Evolutionary conservation across 257 asterid species (phyloP), one percentile per base, ranked within the genome.

Genomic region (Penstemon newberryi): DNA sequence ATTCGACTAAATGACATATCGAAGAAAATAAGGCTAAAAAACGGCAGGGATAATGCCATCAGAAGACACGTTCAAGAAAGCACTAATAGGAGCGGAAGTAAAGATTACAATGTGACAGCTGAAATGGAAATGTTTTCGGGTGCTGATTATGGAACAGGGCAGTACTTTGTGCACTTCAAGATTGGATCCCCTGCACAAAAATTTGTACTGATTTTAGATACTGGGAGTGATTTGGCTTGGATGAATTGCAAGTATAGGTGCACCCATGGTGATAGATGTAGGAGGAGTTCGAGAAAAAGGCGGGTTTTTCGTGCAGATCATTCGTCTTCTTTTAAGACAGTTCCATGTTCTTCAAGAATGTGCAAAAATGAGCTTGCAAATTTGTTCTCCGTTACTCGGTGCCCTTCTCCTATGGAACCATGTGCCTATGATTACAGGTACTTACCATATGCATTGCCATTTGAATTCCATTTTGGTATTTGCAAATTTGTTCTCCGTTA

Each of bases 141-240:
- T 1, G 90, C 90, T 0, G 93, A 86, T 52, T 70, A 49, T 56
- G 93, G 93, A 4, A 71, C 63, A 1, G 93, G 77, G 36, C 86
- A 82, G 84, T 86, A 84, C 49, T 68, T 84, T 41, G 90, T 82
- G 74, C 70, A 66, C 42, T 8, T 82, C 39, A 69, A 76, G 25
- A 73, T 78, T 36, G 93, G 93, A 9, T 72, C 86, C 40, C 88
- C 86, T 5, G 60, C 82, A 38, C 86, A 80, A 72, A 77, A 52
- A 15, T 39, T 77, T 38, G 56, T 56, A 67, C 78, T 84, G 68
- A 75, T 86, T 59, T 84, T 81, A 4, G 93, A 86, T 39, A 86
- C 93, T 1, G 93, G 88, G 39, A 86, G 93, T 18, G 93, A 86
- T 15, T 66, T 86, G 38, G 84, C 88, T 25, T 86, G 93, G 93